phyloP scores from a whole-genome alignment of 768 basidiomycete species.

The Crassisporium funariophilum region DNA sequence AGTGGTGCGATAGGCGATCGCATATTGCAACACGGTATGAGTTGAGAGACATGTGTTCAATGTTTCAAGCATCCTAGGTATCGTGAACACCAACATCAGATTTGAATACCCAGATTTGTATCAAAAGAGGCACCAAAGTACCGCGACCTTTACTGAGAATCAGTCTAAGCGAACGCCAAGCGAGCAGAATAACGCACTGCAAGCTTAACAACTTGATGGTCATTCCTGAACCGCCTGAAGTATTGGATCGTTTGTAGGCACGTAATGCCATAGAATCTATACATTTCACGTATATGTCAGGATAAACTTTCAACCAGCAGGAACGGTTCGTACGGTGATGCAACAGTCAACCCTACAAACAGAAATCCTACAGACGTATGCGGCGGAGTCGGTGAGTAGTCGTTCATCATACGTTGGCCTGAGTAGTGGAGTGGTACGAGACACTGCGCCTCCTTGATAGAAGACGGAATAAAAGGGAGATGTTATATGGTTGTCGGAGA shows the following conservation, averaged over 20 bases:
- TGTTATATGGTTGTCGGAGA: too few relatives aligned
- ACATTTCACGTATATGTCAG: neutral
- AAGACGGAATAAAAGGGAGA: too few relatives aligned
- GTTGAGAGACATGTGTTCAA: constrained; percentile 8
- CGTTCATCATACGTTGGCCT: too few relatives aligned
- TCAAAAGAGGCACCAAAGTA: neutral
- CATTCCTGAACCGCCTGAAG: constrained; percentile 10
- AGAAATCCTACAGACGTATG: constrained; percentile 12
- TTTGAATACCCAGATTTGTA: neutral
- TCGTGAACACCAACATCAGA: too few relatives aligned
- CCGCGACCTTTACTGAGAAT: neutral
- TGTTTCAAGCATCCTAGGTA: constrained; percentile 13
- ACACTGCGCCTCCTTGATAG: too few relatives aligned
- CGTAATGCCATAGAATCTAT: constrained; percentile 13
- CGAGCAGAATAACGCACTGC: neutral
- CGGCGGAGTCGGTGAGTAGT: too few relatives aligned
- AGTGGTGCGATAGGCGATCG: neutral
- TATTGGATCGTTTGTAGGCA: constrained; percentile 13
- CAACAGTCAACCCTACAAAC: constrained; percentile 9
- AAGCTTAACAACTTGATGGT: constrained; percentile 1
- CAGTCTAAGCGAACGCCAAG: neutral
- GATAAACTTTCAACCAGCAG: neutral
- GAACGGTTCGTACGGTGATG: constrained; percentile 7
- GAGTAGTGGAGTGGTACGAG: too few relatives aligned
- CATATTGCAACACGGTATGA: constrained; percentile 8